Evolutionary conservation across 2,329 filamentous ascomycete species (phyloP).

Genomic region (Parasarocladium wereldwijsianum): DNA sequence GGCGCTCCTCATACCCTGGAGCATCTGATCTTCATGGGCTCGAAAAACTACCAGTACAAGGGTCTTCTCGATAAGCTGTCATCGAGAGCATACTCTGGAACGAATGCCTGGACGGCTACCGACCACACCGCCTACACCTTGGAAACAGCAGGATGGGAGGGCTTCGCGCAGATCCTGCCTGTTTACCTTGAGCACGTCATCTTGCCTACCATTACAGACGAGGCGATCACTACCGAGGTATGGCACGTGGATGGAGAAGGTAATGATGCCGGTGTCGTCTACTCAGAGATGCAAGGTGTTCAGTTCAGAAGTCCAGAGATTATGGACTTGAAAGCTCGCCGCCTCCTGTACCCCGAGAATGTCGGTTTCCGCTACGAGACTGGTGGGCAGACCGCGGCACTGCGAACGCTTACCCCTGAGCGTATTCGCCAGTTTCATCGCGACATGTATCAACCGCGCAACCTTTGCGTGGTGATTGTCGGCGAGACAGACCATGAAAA

Average conservation of each 20-base stretch:
- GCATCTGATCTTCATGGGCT: constrained; percentile 78
- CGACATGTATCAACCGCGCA: constrained; percentile 96
- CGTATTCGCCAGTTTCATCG: constrained; percentile 89
- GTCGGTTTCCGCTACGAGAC: constrained; percentile 95
- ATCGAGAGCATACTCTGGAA: constrained; percentile 81
- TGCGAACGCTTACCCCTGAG: constrained; percentile 73
- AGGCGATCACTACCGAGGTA: constrained; percentile 87
- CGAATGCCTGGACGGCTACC: constrained; percentile 93
- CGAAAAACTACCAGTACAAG: constrained; percentile 86
- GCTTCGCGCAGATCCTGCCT: constrained; percentile 85
- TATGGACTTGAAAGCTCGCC: constrained; percentile 71
- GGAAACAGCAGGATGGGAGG: constrained; percentile 92
- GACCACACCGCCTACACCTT: constrained; percentile 95
- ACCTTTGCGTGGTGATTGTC: constrained; percentile 81
- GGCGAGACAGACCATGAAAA: constrained; percentile 77
- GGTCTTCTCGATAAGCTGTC: constrained; percentile 89
- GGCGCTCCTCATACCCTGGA: constrained; percentile 82
- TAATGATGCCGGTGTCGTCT: constrained; percentile 92
- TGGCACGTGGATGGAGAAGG: constrained; percentile 89
- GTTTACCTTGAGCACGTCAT: constrained; percentile 93
- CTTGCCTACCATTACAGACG: constrained; percentile 80
- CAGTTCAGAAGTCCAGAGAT: constrained; percentile 75
- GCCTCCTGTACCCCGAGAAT: constrained; percentile 73
- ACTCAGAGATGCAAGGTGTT: constrained; percentile 96
- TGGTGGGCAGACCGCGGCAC: constrained; percentile 88